A percentile compares a stretch with the other conserved stretches of the same genome.
Evolutionary conservation across 1,284 basidiomycete species (phyloP).

Genomic region (Phenoliferia sp.): DNA sequence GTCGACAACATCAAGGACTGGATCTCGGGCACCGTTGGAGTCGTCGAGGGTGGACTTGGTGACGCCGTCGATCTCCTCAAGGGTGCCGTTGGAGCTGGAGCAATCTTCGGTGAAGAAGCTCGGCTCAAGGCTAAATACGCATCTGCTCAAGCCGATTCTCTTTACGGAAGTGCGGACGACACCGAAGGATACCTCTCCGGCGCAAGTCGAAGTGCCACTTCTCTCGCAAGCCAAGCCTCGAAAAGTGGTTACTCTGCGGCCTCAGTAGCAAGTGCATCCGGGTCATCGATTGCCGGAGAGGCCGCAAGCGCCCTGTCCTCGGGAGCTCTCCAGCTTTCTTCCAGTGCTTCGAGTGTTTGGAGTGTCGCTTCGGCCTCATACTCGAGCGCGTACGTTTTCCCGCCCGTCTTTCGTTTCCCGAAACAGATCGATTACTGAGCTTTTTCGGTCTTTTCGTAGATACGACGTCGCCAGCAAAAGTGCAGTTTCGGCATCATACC

Average conservation of each 20-base stretch:
- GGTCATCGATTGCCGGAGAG: background rate
- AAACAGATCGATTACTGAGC: no score
- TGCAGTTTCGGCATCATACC: conserved; percentile 21
- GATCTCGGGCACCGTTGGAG: conserved; percentile 21
- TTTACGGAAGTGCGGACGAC: conserved; percentile 17
- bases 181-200: conserved; percentile 10
- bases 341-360: conserved; percentile 16
- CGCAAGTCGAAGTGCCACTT: conserved; percentile 9
- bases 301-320: conserved; percentile 6
- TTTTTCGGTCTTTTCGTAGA: background rate
- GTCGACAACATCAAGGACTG: conserved; percentile 30
- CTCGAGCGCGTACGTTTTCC: conserved; percentile 16
- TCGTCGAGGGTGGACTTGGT: conserved; percentile 32
- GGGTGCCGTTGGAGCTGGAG: conserved; percentile 32
- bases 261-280: conserved; percentile 10
- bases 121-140: conserved; percentile 36
- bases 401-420: background rate
- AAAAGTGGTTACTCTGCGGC: conserved; percentile 3
- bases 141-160: conserved; percentile 22
- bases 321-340: conserved; percentile 20
- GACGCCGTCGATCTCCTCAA: conserved; percentile 34
- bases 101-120: conserved; percentile 32
- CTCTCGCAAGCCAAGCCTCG: conserved; percentile 15
- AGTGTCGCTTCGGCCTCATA: conserved; percentile 15
- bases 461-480: conserved; percentile 19